phyloP scores from a whole-genome alignment of 2,329 filamentous ascomycete species.

The Atkinsonella hypoxylon region DNA sequence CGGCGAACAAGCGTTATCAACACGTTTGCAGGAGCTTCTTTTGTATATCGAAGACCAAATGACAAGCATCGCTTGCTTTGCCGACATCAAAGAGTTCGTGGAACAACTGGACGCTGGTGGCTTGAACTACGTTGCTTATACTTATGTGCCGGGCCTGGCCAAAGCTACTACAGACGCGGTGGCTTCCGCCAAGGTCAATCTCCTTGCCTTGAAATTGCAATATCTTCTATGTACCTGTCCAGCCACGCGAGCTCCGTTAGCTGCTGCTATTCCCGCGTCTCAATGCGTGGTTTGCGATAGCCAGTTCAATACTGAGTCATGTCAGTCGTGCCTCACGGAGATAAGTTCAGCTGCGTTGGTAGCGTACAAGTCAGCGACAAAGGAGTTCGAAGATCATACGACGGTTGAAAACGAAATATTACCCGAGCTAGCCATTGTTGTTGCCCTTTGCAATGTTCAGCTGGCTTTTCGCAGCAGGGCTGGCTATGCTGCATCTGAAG shows the following conservation, averaged over 20 bases:
- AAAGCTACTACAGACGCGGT: slow-evolving; percentile 15
- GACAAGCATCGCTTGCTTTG: slow-evolving; percentile 30
- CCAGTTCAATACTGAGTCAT: slow-evolving; percentile 10
- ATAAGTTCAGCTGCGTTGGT: slow-evolving; percentile 14
- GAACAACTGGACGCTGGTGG: slow-evolving; percentile 29
- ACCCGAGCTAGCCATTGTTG: slow-evolving; percentile 24
- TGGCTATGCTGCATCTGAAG: slow-evolving; percentile 6
- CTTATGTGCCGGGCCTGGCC: slow-evolving; percentile 22
- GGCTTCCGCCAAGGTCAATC: slow-evolving; percentile 15
- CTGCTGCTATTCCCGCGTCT: slow-evolving; percentile 11
- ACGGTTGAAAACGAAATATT: slow-evolving; percentile 10
- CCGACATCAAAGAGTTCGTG: slow-evolving; percentile 33
- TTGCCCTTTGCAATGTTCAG: slow-evolving; percentile 23
- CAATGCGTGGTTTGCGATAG: slow-evolving; percentile 15
- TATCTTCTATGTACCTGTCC: slow-evolving; percentile 32
- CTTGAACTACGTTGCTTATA: slow-evolving; percentile 25
- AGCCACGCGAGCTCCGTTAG: slow-evolving; percentile 12
- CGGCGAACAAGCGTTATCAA: slow-evolving; percentile 16
- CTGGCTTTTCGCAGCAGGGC: slow-evolving; percentile 13
- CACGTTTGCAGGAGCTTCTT: slow-evolving; percentile 22
- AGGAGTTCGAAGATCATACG: slow-evolving; percentile 2
- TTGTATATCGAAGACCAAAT: slow-evolving; percentile 25
- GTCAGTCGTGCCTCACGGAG: slow-evolving; percentile 13
- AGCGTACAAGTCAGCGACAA: slow-evolving; percentile 7
- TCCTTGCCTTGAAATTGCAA: slow-evolving; percentile 29